Conservation (phyloP, 805 yeast species). For the Jamesozyma hellenica region DNA sequence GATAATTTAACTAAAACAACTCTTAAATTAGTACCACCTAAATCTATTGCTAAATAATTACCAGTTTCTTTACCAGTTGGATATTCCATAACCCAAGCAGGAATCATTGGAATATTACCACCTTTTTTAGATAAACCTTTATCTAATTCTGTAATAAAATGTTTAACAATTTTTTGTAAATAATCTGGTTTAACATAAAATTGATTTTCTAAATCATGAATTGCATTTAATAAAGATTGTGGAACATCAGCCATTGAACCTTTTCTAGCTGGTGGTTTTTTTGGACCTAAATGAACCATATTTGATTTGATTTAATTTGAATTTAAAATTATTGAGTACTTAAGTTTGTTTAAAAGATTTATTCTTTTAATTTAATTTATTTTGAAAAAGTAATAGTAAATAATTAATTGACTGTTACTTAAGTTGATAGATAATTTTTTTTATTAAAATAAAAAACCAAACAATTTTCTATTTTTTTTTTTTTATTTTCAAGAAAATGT, state of each 20-base stretch:
- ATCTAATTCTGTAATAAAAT: slow-evolving; percentile 67
- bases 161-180: slow-evolving; percentile 57
- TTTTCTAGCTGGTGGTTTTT: slow-evolving; percentile 69
- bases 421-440: too few relatives aligned
- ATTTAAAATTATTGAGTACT: too few relatives aligned
- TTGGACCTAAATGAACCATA: slow-evolving; percentile 85
- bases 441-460: too few relatives aligned
- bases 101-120: slow-evolving; percentile 92
- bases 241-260: slow-evolving; percentile 62
- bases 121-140: slow-evolving; percentile 70
- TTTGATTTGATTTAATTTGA: too few relatives aligned
- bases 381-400: too few relatives aligned
- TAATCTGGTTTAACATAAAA: slow-evolving; percentile 54
- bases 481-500: too few relatives aligned
- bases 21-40: slow-evolving; percentile 94
- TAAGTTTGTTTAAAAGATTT: too few relatives aligned
- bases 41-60: slow-evolving; percentile 81
- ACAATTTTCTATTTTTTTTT: too few relatives aligned
- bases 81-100: slow-evolving; percentile 90
- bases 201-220: slow-evolving; percentile 45
- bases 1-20: slow-evolving; percentile 77
- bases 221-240: slow-evolving; percentile 46
- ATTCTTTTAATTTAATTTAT: too few relatives aligned
- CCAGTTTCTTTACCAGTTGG: slow-evolving; percentile 91
- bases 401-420: too few relatives aligned